Evolutionary conservation across 257 asterid genomes (phyloP).

Genomic region (Petunia secreta): DNA sequence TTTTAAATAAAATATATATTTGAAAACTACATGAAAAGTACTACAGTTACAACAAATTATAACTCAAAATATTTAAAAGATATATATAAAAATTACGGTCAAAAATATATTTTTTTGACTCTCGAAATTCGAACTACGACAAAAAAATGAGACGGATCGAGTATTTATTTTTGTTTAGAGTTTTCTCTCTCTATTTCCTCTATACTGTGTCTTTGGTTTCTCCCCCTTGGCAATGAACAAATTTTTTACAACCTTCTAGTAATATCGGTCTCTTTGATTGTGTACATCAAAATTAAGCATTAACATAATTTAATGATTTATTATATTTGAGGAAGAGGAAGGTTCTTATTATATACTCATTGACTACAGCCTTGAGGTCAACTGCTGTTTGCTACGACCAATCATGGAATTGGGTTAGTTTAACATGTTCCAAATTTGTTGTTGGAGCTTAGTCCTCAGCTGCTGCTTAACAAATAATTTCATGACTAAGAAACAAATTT

Average conservation of each 20-base stretch:
- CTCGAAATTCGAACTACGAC: too few species aligned
- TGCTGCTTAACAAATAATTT: background rate
- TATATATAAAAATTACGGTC: too few species aligned
- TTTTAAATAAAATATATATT: too few species aligned
- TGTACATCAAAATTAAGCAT: background rate
- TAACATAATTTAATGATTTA: constrained; percentile 1
- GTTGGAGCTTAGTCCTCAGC: background rate
- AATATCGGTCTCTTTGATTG: background rate
- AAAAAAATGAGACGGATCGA: too few species aligned
- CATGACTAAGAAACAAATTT: background rate
- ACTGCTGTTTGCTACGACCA: background rate
- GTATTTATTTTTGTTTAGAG: too few species aligned
- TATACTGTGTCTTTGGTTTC: too few species aligned
- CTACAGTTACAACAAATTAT: too few species aligned
- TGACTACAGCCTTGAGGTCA: constrained; percentile 7
- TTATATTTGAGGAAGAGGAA: background rate
- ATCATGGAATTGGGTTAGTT: background rate
- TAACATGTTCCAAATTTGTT: background rate
- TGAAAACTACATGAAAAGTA: too few species aligned
- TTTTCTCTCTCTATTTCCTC: too few species aligned
- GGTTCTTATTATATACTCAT: background rate
- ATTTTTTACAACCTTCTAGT: background rate
- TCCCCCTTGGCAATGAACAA: too few species aligned
- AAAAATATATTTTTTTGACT: too few species aligned
- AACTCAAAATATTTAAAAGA: too few species aligned